phyloP scores from a whole-genome alignment of 768 basidiomycete genomes.

The Lentinula raphanica region DNA sequence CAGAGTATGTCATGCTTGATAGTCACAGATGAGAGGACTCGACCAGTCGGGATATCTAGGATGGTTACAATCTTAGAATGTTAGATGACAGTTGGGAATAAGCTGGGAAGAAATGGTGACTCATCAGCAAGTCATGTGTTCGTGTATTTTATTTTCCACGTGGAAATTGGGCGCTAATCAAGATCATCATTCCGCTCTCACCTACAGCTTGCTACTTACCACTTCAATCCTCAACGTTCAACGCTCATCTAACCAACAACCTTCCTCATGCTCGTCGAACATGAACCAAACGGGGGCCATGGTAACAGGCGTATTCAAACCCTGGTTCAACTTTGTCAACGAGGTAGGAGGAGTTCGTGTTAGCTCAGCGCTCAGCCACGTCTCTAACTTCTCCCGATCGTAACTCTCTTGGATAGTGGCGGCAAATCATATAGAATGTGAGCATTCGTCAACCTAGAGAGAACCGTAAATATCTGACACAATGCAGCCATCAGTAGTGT shows the following conservation, averaged over 20 bases:
- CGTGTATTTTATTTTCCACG: not conserved
- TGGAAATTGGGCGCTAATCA: not conserved
- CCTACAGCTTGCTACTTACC: no score
- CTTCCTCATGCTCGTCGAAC: slow-evolving; percentile 27
- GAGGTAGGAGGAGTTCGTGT: slow-evolving; percentile 44
- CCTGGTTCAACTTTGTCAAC: slow-evolving; percentile 67
- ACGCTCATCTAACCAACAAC: not conserved
- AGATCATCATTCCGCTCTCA: no score
- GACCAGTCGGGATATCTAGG: no score
- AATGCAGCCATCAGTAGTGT: slow-evolving; percentile 57
- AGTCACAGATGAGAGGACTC: not conserved
- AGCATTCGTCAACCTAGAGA: slow-evolving; percentile 14
- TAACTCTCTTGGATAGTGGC: slow-evolving; percentile 40
- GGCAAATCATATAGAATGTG: slow-evolving; percentile 56
- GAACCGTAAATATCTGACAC: not conserved
- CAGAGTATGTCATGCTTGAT: not conserved
- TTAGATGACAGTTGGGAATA: no score
- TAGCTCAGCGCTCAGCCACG: not conserved
- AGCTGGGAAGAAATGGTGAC: no score
- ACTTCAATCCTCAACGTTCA: not conserved
- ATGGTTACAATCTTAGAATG: no score
- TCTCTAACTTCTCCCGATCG: slow-evolving; percentile 10
- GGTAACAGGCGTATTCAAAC: slow-evolving; percentile 46
- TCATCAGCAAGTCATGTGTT: not conserved
- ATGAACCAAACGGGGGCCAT: slow-evolving; percentile 17